Evolutionary conservation across 202 grass and related monocot genomes (phyloP).

Genomic region (Zizania palustris): DNA sequence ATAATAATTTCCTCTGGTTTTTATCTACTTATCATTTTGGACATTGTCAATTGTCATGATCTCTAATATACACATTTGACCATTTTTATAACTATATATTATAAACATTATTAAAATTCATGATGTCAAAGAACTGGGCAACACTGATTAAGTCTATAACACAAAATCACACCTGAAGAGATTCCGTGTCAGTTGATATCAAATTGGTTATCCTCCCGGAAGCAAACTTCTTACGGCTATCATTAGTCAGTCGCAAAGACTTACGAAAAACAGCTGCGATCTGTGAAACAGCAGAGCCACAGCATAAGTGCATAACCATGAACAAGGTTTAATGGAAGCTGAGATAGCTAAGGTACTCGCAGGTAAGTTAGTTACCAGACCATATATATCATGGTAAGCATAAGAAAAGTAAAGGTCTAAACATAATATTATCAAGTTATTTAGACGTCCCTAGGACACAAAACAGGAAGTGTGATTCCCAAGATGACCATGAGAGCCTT

Average conservation of each 20-base stretch:
- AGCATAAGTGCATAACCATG: neutral
- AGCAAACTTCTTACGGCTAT: conserved; percentile 82
- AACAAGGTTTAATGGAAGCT: neutral
- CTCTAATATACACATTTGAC: neutral
- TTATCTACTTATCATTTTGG: neutral
- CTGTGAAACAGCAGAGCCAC: conserved; percentile 45
- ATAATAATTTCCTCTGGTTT: neutral
- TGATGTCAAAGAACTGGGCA: neutral
- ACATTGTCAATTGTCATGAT: neutral
- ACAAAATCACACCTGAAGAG: conserved; percentile 75
- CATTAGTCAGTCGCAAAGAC: conserved; percentile 85
- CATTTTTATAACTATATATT: neutral
- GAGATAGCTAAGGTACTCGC: conserved; percentile 2
- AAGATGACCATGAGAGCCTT: conserved; percentile 8
- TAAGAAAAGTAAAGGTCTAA: conserved; percentile 7
- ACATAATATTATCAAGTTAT: neutral
- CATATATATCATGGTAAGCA: neutral
- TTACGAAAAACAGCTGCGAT: conserved; percentile 96
- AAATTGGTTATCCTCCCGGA: conserved; percentile 98
- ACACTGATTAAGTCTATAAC: conserved; percentile 22
- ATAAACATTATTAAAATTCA: neutral
- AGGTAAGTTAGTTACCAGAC: neutral
- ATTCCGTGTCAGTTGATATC: conserved; percentile 89
- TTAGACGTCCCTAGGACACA: conserved; percentile 9
- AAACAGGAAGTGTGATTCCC: conserved; percentile 21